Percentiles rank a stretch among this genome's conserved stretches.
These are phyloP conservation scores for Neoboletus brunneissimus DNA, from an alignment of 768 basidiomycete species.

Conservation along the genomic window DNA sequence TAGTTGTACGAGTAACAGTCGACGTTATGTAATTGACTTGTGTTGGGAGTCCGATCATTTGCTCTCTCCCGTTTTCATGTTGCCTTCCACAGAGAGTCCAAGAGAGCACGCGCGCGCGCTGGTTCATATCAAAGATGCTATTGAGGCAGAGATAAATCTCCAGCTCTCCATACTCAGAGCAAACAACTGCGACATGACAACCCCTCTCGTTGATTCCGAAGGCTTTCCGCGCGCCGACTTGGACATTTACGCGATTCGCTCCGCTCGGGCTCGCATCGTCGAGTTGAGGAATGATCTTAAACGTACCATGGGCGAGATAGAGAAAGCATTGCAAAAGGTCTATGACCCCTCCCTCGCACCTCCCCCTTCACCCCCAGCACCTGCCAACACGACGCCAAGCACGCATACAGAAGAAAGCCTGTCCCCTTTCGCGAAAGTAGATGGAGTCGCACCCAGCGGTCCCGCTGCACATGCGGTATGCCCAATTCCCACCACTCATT, in stretches of 20 bases:
- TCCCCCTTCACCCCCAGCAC: conserved; percentile 9
- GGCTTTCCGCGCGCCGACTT: conserved; percentile 90
- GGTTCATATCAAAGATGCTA: conserved; percentile 63
- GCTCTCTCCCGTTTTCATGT: conserved; percentile 27
- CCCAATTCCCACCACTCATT: conserved; percentile 6
- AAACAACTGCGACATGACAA: conserved; percentile 62
- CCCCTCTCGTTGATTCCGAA: conserved; percentile 78
- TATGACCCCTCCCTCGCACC: conserved; percentile 46
- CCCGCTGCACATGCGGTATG: conserved; percentile 82
- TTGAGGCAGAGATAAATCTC: conserved; percentile 68
- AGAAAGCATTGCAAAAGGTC: conserved; percentile 62
- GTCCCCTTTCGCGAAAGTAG: conserved; percentile 74
- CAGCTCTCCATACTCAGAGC: conserved; percentile 61
- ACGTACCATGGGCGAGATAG: conserved; percentile 63
- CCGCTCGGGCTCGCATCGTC: conserved; percentile 73
- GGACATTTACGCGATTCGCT: conserved; percentile 76
- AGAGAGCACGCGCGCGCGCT: conserved; percentile 60
- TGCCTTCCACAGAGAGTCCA: conserved; percentile 42
- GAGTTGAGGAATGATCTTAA: conserved; percentile 78
- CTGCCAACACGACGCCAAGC: conserved; percentile 24
- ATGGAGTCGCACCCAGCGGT: conserved; percentile 74
- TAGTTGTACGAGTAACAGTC: not conserved
- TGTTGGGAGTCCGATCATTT: not conserved
- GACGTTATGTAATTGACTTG: conserved; percentile 10
- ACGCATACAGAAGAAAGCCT: conserved; percentile 13